Percentiles rank a stretch among this genome's conserved stretches.
Evolutionary conservation across 202 grass and related monocot species (phyloP).

Genomic region (Brachypodium distachyon): DNA sequence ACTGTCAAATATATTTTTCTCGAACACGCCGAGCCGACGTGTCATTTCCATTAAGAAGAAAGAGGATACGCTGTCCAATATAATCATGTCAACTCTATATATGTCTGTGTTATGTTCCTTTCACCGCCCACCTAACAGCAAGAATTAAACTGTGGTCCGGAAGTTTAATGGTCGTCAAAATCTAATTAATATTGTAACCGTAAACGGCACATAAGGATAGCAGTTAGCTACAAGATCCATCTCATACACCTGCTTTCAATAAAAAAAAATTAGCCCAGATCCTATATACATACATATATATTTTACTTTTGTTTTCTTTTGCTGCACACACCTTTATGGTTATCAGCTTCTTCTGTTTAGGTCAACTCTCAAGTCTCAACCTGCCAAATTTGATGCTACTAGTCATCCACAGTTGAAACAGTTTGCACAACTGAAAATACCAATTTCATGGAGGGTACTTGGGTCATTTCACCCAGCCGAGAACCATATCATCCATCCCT

Average conservation of each 20-base stretch:
- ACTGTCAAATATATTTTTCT: background rate
- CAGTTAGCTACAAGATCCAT: background rate
- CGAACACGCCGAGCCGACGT: too few relatives aligned
- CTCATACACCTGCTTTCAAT: background rate
- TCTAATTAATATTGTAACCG: background rate
- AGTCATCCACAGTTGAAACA: background rate
- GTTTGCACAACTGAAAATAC: constrained; percentile 1
- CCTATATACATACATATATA: background rate
- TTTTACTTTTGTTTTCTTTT: background rate
- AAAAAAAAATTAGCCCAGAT: background rate
- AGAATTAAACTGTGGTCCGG: background rate
- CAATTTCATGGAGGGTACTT: background rate
- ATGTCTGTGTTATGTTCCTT: background rate
- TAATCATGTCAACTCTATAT: background rate
- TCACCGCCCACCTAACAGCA: background rate
- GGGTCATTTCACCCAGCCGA: background rate
- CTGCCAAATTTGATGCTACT: background rate
- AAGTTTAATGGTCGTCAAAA: constrained; percentile 17
- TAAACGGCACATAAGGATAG: background rate
- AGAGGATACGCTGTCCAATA: too few relatives aligned
- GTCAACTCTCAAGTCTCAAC: background rate
- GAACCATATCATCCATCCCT: background rate
- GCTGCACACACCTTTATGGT: too few relatives aligned
- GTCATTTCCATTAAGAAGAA: too few relatives aligned
- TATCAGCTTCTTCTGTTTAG: background rate